These are phyloP conservation scores for Ophiostoma pallidulum DNA, from an alignment of 2,329 filamentous ascomycete genomes.

Conservation along the genomic window DNA sequence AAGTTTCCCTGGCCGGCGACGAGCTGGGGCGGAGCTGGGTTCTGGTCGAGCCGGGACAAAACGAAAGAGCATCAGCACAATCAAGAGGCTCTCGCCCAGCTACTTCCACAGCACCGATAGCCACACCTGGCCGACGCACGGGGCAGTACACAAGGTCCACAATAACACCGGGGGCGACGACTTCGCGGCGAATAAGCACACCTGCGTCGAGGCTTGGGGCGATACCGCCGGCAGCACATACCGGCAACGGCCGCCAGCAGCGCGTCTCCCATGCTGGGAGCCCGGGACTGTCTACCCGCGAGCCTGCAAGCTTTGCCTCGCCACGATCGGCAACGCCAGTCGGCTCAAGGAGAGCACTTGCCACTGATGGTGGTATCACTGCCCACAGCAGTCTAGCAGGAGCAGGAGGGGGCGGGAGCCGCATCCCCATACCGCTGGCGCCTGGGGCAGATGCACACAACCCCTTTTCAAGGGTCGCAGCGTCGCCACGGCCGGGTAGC, in stretches of 20 bases:
- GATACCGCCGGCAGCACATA: conserved; percentile 12
- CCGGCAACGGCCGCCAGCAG: conserved; percentile 15
- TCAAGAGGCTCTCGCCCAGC: neutral
- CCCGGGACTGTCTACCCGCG: conserved; percentile 29
- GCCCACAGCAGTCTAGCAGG: neutral
- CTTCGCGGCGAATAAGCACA: conserved; percentile 37
- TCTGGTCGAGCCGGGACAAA: conserved; percentile 41
- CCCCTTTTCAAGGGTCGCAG: conserved; percentile 12
- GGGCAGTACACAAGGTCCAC: conserved; percentile 11
- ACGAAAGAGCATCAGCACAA: neutral
- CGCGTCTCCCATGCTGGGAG: conserved; percentile 40
- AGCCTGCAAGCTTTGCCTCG: conserved; percentile 46
- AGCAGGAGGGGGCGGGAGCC: conserved; percentile 32
- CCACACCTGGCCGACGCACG: conserved; percentile 9
- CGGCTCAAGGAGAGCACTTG: too few relatives aligned
- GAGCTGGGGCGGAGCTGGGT: conserved; percentile 63
- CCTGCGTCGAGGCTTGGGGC: conserved; percentile 29
- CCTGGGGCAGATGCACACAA: neutral
- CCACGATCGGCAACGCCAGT: conserved; percentile 34
- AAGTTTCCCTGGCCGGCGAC: conserved; percentile 41
- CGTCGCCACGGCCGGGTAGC: conserved; percentile 9
- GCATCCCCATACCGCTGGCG: conserved; percentile 31
- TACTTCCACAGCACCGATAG: neutral
- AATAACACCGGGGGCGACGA: conserved; percentile 22
- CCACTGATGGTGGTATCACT: conserved; percentile 18